phyloP scores from a whole-genome alignment of 164 flowering plant species.

The Magnolia kwangsiensis region DNA sequence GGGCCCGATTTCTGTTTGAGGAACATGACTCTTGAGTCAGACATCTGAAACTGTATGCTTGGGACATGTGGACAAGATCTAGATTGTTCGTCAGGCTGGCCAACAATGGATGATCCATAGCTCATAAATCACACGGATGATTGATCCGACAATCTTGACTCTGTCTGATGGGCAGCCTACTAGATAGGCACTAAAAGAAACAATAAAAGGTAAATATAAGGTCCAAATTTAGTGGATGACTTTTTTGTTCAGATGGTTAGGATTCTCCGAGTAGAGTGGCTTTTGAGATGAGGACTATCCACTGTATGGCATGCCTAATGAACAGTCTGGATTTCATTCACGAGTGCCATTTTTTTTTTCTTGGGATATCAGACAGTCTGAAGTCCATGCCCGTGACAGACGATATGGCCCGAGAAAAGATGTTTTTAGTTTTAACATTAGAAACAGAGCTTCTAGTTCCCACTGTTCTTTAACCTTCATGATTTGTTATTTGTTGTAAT shows the following conservation, averaged over 20 bases:
- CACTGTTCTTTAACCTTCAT: background rate
- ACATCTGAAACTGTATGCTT: too few relatives aligned
- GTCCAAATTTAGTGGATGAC: too few relatives aligned
- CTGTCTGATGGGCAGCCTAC: background rate
- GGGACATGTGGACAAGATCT: too few relatives aligned
- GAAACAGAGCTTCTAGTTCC: background rate
- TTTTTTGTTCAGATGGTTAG: background rate
- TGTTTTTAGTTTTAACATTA: background rate
- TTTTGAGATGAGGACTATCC: too few relatives aligned
- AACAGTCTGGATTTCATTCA: background rate
- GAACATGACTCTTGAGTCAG: too few relatives aligned
- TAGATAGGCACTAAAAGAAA: background rate
- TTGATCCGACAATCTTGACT: background rate
- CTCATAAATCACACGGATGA: too few relatives aligned
- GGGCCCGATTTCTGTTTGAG: too few relatives aligned
- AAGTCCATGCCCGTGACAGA: background rate
- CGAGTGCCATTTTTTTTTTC: background rate
- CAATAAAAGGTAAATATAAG: background rate
- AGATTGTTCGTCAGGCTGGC: too few relatives aligned
- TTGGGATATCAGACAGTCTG: background rate
- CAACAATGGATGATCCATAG: too few relatives aligned
- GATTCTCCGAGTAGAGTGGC: background rate
- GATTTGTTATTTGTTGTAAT: background rate
- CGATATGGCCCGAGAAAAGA: background rate
- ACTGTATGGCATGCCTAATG: background rate